Percentiles rank a stretch among this genome's conserved stretches.
These are phyloP conservation scores for Cryptococcus sp. DNA, from an alignment of 1,284 basidiomycete species.

Conservation along the genomic window DNA sequence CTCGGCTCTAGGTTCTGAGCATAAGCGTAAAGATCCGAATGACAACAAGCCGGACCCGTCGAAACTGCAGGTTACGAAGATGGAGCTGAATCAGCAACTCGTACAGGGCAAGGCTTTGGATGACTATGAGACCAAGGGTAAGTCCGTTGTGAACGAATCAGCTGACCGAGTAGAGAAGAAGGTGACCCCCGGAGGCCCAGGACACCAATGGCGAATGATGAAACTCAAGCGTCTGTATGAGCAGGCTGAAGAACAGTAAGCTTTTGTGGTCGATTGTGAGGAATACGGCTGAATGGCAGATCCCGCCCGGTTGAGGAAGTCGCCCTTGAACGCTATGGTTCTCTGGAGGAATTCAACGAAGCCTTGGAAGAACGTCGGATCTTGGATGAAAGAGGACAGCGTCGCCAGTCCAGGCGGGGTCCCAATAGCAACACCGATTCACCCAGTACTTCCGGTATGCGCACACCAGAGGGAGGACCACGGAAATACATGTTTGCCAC, in stretches of 20 bases:
- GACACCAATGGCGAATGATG: slow-evolving; percentile 97
- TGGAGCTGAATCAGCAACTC: slow-evolving; percentile 77
- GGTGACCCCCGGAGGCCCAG: slow-evolving; percentile 74
- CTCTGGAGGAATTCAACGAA: slow-evolving; percentile 77
- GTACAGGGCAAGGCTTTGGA: slow-evolving; percentile 59
- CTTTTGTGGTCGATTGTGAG: background rate
- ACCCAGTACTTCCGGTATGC: slow-evolving; percentile 51
- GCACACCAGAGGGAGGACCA: slow-evolving; percentile 47
- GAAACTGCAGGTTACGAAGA: slow-evolving; percentile 50
- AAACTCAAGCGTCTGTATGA: slow-evolving; percentile 86
- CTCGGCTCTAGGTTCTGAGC: slow-evolving; percentile 70
- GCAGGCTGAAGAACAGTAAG: slow-evolving; percentile 73
- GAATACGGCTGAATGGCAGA: slow-evolving; percentile 13
- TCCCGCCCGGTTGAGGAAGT: slow-evolving; percentile 70
- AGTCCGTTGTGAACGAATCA: slow-evolving; percentile 1
- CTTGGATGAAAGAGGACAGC: slow-evolving; percentile 71
- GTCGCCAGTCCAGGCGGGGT: slow-evolving; percentile 49
- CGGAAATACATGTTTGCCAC: slow-evolving; percentile 47
- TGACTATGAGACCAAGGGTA: slow-evolving; percentile 55
- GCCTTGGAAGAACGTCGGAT: slow-evolving; percentile 78
- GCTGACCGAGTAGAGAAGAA: slow-evolving; percentile 47
- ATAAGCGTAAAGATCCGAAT: slow-evolving; percentile 59
- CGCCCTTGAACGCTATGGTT: slow-evolving; percentile 81
- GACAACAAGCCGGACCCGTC: slow-evolving; percentile 61
- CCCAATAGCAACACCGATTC: slow-evolving; percentile 59